These are phyloP conservation scores for Kwoniella sp. DNA, from an alignment of 768 basidiomycete species.

Conservation along the genomic window DNA sequence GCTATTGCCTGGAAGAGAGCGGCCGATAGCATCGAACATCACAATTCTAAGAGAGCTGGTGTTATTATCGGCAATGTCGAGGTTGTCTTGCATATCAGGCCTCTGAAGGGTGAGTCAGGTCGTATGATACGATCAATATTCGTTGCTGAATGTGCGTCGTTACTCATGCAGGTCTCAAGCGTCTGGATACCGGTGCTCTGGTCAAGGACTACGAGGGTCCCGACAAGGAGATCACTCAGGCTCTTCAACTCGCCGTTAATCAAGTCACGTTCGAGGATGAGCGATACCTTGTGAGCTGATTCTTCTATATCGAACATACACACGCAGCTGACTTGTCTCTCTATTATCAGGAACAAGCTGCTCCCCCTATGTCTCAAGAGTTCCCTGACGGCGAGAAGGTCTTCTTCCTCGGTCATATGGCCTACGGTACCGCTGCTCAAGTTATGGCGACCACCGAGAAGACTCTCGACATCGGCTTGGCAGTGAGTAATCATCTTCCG, in stretches of 20 bases:
- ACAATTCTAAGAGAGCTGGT: conserved; percentile 85
- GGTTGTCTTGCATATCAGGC: conserved; percentile 80
- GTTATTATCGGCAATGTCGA: conserved; percentile 81
- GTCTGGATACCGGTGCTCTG: conserved; percentile 82
- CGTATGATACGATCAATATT: no score
- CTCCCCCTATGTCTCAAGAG: conserved; percentile 80
- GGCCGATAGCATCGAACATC: conserved; percentile 76
- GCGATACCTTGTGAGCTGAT: conserved; percentile 56
- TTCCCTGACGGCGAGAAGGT: conserved; percentile 88
- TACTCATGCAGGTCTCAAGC: conserved; percentile 80
- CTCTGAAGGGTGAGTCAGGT: conserved; percentile 66
- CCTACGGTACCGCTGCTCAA: conserved; percentile 93
- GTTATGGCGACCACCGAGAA: conserved; percentile 72
- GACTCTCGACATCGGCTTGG: conserved; percentile 77
- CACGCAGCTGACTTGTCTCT: conserved; percentile 54
- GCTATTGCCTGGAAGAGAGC: conserved; percentile 76
- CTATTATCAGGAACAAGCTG: conserved; percentile 64
- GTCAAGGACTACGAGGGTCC: conserved; percentile 88
- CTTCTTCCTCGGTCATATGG: conserved; percentile 93
- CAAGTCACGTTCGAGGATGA: conserved; percentile 87
- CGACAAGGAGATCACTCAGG: conserved; percentile 81
- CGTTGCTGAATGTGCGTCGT: no score
- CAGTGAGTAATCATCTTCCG: no score
- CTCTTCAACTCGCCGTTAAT: conserved; percentile 80
- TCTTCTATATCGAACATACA: no score